Evolutionary conservation across 2,329 filamentous ascomycete genomes (phyloP), one percentile per base, ranked within the genome.

Genomic region (Sporothrix sp.): DNA sequence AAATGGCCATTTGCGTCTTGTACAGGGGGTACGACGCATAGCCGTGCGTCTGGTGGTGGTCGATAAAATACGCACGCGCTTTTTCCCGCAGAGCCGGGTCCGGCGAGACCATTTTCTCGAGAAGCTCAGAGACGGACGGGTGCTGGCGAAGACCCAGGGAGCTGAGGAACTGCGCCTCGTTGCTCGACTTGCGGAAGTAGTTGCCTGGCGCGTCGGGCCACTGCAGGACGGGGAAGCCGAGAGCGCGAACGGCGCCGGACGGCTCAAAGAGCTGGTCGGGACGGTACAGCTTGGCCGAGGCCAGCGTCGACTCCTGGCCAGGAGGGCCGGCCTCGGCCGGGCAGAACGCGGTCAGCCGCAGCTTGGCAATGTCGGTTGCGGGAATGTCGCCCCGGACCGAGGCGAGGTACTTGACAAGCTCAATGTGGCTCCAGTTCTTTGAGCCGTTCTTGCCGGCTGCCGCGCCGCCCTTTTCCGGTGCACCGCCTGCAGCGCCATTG

Each of bases 331-430:
- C 72, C 63, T 94, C 88, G 3, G 85, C 85, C 9, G 88, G 87
- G 60, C 90, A 91, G 38, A 97, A 87, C 10, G 80, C 81, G 0
- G 88, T 88, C 44, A 82, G 77, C 51, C 78, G 84, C 21, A 98
- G 74, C 60, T 84, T 86, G 57, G 79, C 81, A 50, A 96, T 76
- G 63, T 98, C 93, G 45, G 83, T 82, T 9, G 70, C 66, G 0
- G 93, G 93, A 53, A 98, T 96, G 58, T 98, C 93, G 48, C 86
- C 79, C 54, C 80, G 81, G 25, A 98, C 93, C 8, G 90, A 95
- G 10, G 91, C 81, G 38, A 98, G 77, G 60, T 98, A 98, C 59
- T 89, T 91, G 66, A 98, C 89, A 23, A 98, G 73, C 63, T 98
- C 91, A 54, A 95, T 82, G 63, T 97, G 91, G 52, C 88, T 96